These are phyloP conservation scores for Aspergillus sp. DNA, from an alignment of 2,329 filamentous ascomycete genomes.

Conservation along the genomic window DNA sequence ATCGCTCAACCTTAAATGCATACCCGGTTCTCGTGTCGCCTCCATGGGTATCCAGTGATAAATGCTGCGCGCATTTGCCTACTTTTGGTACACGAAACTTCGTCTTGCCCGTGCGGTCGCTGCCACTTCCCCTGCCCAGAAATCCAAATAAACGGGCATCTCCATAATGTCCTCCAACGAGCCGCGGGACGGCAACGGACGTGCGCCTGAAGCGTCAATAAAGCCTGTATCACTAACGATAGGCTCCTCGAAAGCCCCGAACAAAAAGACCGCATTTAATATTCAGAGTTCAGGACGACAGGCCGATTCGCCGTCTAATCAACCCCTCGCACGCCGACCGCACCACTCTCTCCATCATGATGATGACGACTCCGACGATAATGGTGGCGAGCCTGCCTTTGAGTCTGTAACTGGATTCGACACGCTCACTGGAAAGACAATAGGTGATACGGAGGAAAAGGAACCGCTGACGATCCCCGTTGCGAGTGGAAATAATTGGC, in stretches of 20 bases:
- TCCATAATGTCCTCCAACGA: conserved; percentile 19
- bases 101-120: no score
- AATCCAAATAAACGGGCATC: neutral
- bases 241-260: conserved; percentile 22
- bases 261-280: conserved; percentile 36
- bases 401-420: conserved; percentile 58
- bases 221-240: conserved; percentile 46
- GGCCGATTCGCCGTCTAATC: conserved; percentile 14
- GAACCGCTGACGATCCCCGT: conserved; percentile 75
- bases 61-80: neutral
- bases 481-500: conserved; percentile 80
- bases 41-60: neutral
- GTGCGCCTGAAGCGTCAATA: conserved; percentile 6
- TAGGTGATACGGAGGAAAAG: conserved; percentile 44
- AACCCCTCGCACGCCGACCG: conserved; percentile 29
- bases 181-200: conserved; percentile 11
- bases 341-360: conserved; percentile 26
- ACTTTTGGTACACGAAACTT: neutral
- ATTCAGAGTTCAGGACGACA: conserved; percentile 26
- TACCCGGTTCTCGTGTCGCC: neutral
- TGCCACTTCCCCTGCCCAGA: neutral
- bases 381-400: conserved; percentile 30
- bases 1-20: no score
- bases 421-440: conserved; percentile 40
- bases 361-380: conserved; percentile 60